Conservation (phyloP, 257 asterid genomes). For the Nicotiana obtusifolia region DNA sequence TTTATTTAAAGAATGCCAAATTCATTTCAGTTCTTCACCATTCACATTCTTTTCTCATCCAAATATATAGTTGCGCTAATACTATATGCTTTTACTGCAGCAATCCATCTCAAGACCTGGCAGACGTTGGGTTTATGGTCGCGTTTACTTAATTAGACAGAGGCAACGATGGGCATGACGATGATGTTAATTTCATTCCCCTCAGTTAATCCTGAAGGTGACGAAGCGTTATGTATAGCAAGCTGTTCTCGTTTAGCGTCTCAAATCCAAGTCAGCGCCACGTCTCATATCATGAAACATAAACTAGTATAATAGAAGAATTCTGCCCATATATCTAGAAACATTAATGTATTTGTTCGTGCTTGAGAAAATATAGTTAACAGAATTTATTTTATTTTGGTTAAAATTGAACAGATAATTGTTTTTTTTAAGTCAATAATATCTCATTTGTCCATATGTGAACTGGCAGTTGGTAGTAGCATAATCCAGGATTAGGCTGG, state of each 20-base stretch:
- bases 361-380: background rate
- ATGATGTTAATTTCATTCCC: background rate
- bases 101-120: conserved; percentile 62
- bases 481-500: background rate
- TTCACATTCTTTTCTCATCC: background rate
- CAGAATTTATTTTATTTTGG: background rate
- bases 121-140: conserved; percentile 85
- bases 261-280: background rate
- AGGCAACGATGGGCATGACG: conserved; percentile 48
- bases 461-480: background rate
- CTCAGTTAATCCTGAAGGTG: background rate
- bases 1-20: background rate
- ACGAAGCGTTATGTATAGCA: background rate
- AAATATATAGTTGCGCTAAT: background rate
- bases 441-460: background rate
- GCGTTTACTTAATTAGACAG: conserved; percentile 71
- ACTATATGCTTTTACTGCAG: conserved; percentile 27
- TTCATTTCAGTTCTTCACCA: background rate
- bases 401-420: background rate
- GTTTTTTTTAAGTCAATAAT: background rate
- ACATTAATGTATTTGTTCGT: background rate
- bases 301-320: background rate
- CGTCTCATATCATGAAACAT: background rate
- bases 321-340: background rate
- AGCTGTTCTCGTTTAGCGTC: background rate